Base-by-base conservation (phyloP, 2,329 filamentous ascomycete species). In the Erysiphe pulchra region DNA sequence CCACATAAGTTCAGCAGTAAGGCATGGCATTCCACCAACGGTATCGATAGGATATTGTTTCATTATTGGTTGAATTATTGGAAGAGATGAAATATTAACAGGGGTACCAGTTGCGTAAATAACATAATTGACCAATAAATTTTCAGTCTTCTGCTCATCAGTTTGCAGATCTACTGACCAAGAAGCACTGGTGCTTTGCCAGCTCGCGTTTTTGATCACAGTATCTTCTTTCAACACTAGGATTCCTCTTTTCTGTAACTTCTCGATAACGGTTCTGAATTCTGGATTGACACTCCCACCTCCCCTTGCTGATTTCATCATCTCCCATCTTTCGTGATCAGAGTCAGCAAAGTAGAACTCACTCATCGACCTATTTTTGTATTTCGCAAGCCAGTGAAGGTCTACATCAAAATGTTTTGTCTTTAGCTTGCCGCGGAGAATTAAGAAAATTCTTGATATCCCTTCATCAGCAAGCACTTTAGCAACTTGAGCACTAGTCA, bases 361-460 rank as follows among this genome's bases (percentile, higher is more conserved):
- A 0, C 80, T 76, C 56, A 86, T 80, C 52, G 81, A 74, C 46
- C 74, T 70, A 56, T 87, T 87, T 47, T 77, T 75, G 59, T 80
- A 87, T 57, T 87, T 87, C 10, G 77, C 79, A 59, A 87, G 79
- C 82, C 82, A 90, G 42, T 71, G 68, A 1, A 87, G 65, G 47
- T 76, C 72, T 20, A 87, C 69, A 53, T 87, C 82, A 51, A 87
- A 87, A 48, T 78, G 75, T 59, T 87, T 87, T 44, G 83, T 68
- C 48, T 56, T 58, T 14, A 69, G 53, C 0, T 63, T 60, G 0
- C 69, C 65, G 0, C 82, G 68, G 69, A 85, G 75, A 24, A 87
- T 55, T 45, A 80, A 70, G 65, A 70, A 80, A 0, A 86, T 75
- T 50, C 74, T 78, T 0, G 63, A 67, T 0, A 82, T 74, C 0